A percentile compares a stretch with the other conserved stretches of the same genome.
Conservation (phyloP, 2,329 filamentous ascomycete species). For the Diaporthe citriasiana region DNA sequence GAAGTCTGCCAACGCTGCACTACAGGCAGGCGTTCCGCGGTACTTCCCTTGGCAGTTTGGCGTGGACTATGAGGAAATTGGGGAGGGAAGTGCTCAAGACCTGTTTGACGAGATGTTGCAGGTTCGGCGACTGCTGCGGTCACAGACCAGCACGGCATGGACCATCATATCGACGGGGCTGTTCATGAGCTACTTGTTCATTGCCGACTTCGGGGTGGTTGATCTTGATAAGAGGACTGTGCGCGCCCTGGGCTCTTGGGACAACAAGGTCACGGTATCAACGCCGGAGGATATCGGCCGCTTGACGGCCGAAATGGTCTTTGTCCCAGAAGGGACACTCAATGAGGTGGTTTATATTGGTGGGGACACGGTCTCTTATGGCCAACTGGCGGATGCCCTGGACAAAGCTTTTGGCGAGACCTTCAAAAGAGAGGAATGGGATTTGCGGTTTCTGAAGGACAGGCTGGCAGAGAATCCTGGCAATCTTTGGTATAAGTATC, state of each 20-base stretch:
- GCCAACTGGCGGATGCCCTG: conserved; percentile 65
- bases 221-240: conserved; percentile 59
- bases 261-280: conserved; percentile 73
- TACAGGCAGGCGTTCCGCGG: conserved; percentile 62
- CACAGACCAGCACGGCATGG: conserved; percentile 67
- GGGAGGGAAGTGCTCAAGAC: conserved; percentile 70
- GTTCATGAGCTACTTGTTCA: conserved; percentile 79
- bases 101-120: conserved; percentile 78
- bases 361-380: conserved; percentile 74
- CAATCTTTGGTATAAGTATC: conserved; percentile 70
- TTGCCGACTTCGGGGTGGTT: conserved; percentile 73
- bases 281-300: conserved; percentile 74
- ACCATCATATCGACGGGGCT: conserved; percentile 77
- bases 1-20: conserved; percentile 69
- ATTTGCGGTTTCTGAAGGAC: conserved; percentile 56
- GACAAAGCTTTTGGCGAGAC: conserved; percentile 57
- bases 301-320: conserved; percentile 69
- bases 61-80: conserved; percentile 77
- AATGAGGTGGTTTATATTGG: conserved; percentile 69
- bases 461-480: conserved; percentile 62
- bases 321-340: conserved; percentile 53
- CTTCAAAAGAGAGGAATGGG: conserved; percentile 67
- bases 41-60: conserved; percentile 83
- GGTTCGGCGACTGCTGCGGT: conserved; percentile 67
- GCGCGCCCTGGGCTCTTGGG: conserved; percentile 72